Evolutionary conservation across 306 rosid genomes (phyloP).

Genomic region (Begonia peltatifolia): DNA sequence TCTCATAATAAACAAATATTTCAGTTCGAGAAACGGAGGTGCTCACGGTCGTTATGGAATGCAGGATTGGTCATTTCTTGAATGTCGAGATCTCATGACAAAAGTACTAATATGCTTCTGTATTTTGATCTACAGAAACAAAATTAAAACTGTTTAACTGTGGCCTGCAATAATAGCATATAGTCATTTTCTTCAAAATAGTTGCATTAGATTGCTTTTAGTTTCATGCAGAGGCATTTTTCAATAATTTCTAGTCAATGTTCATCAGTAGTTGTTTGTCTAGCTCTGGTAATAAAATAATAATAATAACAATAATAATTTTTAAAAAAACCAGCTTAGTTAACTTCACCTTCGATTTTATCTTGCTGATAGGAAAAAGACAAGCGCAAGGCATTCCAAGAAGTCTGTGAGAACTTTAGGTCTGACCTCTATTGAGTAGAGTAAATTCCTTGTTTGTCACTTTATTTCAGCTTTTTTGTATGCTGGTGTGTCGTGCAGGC

Average conservation of each 20-base stretch:
- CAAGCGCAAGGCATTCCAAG: constrained; percentile 75
- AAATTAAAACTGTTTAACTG: too few species aligned
- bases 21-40: constrained; percentile 69
- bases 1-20: constrained; percentile 11
- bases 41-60: constrained; percentile 81
- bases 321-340: not conserved
- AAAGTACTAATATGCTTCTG: constrained; percentile 18
- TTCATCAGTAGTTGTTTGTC: too few species aligned
- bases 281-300: not conserved
- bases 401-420: constrained; percentile 58
- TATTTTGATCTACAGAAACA: too few species aligned
- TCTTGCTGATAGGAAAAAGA: constrained; percentile 63
- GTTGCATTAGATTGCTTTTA: too few species aligned
- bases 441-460: constrained; percentile 13
- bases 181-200: too few species aligned
- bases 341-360: not conserved
- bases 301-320: not conserved
- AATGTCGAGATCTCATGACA: constrained; percentile 68
- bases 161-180: too few species aligned
- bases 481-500: constrained; percentile 37
- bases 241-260: too few species aligned
- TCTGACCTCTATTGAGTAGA: constrained; percentile 5
- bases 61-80: constrained; percentile 68
- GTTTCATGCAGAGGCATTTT: too few species aligned
- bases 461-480: constrained; percentile 7